These are phyloP conservation scores for Fonsecaea pedrosoi DNA, from an alignment of 2,329 filamentous ascomycete genomes.

Conservation along the genomic window DNA sequence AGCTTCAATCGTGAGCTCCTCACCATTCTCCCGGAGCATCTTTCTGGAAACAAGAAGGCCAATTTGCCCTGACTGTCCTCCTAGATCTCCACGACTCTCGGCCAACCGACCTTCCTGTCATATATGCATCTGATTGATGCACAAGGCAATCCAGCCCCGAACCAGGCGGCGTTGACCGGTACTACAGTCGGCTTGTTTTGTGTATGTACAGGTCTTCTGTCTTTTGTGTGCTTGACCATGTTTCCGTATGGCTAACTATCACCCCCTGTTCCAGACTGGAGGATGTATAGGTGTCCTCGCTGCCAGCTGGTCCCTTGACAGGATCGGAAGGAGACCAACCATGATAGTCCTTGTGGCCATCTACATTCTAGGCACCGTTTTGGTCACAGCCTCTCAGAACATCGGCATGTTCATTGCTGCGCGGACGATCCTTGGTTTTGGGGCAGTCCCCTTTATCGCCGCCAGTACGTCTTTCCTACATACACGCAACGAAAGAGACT, in stretches of 20 bases:
- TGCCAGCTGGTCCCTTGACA: slow-evolving; percentile 10
- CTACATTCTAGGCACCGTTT: slow-evolving; percentile 5
- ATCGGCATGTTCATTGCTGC: slow-evolving; percentile 17
- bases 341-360: slow-evolving; percentile 9
- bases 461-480: slow-evolving; percentile 12
- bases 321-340: slow-evolving; percentile 5
- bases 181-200: slow-evolving; percentile 14
- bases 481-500: not conserved
- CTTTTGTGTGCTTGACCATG: not conserved
- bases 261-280: not conserved
- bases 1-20: slow-evolving; percentile 4
- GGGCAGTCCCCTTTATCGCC: not conserved
- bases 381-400: slow-evolving; percentile 13
- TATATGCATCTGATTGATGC: slow-evolving; percentile 21
- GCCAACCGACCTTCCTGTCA: slow-evolving; percentile 13
- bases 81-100: slow-evolving; percentile 15
- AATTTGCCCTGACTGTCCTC: not conserved
- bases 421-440: slow-evolving; percentile 11
- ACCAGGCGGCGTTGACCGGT: slow-evolving; percentile 2
- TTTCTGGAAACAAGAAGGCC: not conserved
- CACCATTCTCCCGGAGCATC: not conserved
- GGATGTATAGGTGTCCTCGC: slow-evolving; percentile 12
- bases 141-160: not conserved
- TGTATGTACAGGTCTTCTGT: slow-evolving; percentile 1
- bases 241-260: not conserved